Conservation (phyloP, 2,329 filamentous ascomycete genomes). For the Gliomastix tumulicola region DNA sequence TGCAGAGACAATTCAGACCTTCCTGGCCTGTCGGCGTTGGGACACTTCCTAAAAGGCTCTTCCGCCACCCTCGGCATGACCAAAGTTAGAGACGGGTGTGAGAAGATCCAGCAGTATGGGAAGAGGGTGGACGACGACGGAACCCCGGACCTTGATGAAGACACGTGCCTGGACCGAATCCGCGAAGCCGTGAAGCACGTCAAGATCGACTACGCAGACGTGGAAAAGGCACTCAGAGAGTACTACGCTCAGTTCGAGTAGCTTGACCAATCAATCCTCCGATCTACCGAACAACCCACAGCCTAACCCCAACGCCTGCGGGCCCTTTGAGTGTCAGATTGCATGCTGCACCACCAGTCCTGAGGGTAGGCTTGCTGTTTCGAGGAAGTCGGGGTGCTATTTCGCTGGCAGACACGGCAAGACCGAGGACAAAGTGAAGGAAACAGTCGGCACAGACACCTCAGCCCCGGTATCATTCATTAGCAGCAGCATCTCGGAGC, state of each 20-base stretch:
- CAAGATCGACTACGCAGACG: slow-evolving; percentile 70
- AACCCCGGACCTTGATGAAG: slow-evolving; percentile 55
- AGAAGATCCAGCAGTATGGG: slow-evolving; percentile 93
- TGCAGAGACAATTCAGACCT: slow-evolving; percentile 62
- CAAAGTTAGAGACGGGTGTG: slow-evolving; percentile 88
- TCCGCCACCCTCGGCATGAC: slow-evolving; percentile 87
- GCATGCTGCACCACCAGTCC: too few relatives aligned
- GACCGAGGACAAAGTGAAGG: too few relatives aligned
- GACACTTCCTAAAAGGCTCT: slow-evolving; percentile 96
- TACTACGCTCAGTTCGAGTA: slow-evolving; percentile 43
- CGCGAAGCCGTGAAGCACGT: slow-evolving; percentile 61
- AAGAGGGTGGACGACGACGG: slow-evolving; percentile 76
- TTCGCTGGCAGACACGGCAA: too few relatives aligned
- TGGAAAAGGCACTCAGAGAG: slow-evolving; percentile 60
- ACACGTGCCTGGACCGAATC: slow-evolving; percentile 64
- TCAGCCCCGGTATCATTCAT: too few relatives aligned
- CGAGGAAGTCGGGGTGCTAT: too few relatives aligned
- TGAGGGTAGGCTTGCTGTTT: too few relatives aligned
- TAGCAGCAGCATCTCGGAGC: too few relatives aligned
- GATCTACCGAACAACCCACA: too few relatives aligned
- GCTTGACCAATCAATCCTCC: too few relatives aligned
- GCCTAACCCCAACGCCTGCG: too few relatives aligned
- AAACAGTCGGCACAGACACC: too few relatives aligned
- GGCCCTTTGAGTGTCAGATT: too few relatives aligned
- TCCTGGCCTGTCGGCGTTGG: slow-evolving; percentile 69